Percentiles rank a stretch among this genome's conserved stretches.
Conservation (phyloP, 2,329 filamentous ascomycete species). For the Penicillium verrucosum region DNA sequence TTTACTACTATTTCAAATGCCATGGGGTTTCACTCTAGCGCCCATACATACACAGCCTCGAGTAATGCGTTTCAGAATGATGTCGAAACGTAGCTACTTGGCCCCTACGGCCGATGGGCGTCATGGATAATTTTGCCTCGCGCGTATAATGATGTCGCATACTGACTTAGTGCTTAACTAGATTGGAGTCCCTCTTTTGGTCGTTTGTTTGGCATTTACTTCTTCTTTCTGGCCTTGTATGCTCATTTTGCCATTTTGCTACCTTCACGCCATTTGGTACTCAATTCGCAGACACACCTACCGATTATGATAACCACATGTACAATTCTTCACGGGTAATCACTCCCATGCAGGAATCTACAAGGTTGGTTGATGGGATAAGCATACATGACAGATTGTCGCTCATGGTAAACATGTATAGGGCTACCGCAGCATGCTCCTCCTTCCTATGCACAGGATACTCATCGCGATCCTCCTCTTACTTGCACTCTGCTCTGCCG, state of each 20-base stretch:
- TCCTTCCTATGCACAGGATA: constrained; percentile 27
- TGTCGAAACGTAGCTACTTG: constrained; percentile 6
- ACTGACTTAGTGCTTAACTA: constrained; percentile 17
- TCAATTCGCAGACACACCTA: constrained; percentile 1
- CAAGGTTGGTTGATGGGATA: constrained; percentile 16
- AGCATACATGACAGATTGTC: neutral
- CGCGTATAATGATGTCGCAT: constrained; percentile 14
- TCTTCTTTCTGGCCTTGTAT: constrained; percentile 4
- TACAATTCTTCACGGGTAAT: constrained; percentile 26
- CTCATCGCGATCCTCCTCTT: constrained; percentile 24
- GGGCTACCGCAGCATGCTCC: constrained; percentile 37
- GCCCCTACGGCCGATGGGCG: constrained; percentile 4
- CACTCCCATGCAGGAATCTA: constrained; percentile 17
- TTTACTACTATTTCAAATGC: constrained; percentile 6
- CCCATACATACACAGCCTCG: constrained; percentile 22
- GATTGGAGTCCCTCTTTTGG: neutral
- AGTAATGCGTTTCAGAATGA: constrained; percentile 25
- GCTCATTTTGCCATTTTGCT: neutral
- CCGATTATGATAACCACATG: constrained; percentile 25
- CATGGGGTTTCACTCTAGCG: constrained; percentile 32
- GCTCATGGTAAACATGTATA: constrained; percentile 19
- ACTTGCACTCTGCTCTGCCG: constrained; percentile 23
- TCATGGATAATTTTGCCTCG: constrained; percentile 14
- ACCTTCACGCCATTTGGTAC: neutral
- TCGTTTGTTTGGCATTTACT: constrained; percentile 5